Evolutionary conservation across 441 rosid genomes (phyloP).

Genomic region (Breynia disticha): DNA sequence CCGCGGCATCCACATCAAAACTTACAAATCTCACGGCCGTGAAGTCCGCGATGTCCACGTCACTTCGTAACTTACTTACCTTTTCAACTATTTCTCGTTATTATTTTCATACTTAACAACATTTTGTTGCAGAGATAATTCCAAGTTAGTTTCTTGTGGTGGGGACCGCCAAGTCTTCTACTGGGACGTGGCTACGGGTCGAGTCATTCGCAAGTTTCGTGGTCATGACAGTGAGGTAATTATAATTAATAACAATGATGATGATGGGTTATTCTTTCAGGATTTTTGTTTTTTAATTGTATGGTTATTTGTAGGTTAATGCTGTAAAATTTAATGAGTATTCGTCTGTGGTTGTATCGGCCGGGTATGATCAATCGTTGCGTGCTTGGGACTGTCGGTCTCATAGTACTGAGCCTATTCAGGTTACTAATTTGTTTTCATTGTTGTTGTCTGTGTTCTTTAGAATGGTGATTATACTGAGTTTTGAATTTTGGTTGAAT

Average conservation of each 20-base stretch:
- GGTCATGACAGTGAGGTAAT: constrained; percentile 90
- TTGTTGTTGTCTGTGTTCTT: not conserved
- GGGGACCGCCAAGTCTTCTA: constrained; percentile 89
- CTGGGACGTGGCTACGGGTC: constrained; percentile 93
- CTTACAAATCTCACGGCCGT: constrained; percentile 95
- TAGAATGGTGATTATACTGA: too few relatives aligned
- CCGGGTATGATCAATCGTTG: constrained; percentile 82
- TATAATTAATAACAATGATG: not conserved
- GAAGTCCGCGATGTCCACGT: constrained; percentile 96
- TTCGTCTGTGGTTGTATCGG: constrained; percentile 76
- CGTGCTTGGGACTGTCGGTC: constrained; percentile 97
- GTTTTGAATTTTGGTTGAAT: not conserved
- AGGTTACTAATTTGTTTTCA: constrained; percentile 30
- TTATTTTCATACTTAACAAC: too few relatives aligned
- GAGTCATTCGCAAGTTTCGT: constrained; percentile 83
- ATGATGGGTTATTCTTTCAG: not conserved
- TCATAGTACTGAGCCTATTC: constrained; percentile 86
- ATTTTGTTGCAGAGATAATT: constrained; percentile 51
- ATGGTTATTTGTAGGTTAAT: constrained; percentile 46
- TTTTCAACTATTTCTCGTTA: not conserved
- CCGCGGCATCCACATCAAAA: constrained; percentile 86
- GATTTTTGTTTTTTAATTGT: not conserved
- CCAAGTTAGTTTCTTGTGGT: constrained; percentile 81
- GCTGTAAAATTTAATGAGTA: constrained; percentile 84
- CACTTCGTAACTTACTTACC: constrained; percentile 38